Evolutionary conservation across 2,329 filamentous ascomycete genomes (phyloP).

Genomic region (Arthrinium puccinioides): DNA sequence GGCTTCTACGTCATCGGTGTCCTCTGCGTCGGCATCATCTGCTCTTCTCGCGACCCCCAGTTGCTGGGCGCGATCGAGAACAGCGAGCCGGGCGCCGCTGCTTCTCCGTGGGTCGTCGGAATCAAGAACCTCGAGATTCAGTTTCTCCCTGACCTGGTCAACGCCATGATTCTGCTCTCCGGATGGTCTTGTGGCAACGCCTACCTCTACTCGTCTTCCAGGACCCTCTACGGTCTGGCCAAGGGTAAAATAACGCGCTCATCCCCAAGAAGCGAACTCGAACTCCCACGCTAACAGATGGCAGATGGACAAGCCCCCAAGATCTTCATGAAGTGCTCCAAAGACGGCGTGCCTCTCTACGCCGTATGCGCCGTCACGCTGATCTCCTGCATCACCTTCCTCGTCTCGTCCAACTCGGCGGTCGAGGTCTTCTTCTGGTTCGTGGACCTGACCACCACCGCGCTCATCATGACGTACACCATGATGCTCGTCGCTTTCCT

Average conservation of each 20-base stretch:
- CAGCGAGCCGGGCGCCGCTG: constrained; percentile 40
- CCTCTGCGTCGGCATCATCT: constrained; percentile 2
- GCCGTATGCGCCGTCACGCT: constrained; percentile 23
- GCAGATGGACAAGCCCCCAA: constrained; percentile 25
- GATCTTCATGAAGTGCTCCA: constrained; percentile 30
- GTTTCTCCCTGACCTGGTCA: constrained; percentile 50
- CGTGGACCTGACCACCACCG: constrained; percentile 31
- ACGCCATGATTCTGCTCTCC: constrained; percentile 30
- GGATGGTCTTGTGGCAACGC: constrained; percentile 15
- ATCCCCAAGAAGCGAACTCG: neutral
- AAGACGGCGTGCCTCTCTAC: constrained; percentile 36
- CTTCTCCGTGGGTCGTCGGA: constrained; percentile 44
- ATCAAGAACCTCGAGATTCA: constrained; percentile 47
- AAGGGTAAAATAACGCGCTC: constrained; percentile 4
- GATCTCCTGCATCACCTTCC: constrained; percentile 27
- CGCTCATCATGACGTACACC: constrained; percentile 35
- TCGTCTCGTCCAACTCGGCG: constrained; percentile 29
- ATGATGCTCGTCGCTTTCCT: constrained; percentile 38
- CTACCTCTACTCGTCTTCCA: constrained; percentile 12
- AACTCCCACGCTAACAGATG: neutral
- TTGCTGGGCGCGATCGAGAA: constrained; percentile 47
- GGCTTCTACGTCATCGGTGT: constrained; percentile 21
- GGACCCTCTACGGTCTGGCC: constrained; percentile 19
- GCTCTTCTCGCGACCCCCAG: constrained; percentile 46
- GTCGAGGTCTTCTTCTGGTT: constrained; percentile 32